phyloP scores from a whole-genome alignment of 2,329 filamentous ascomycete species.

The Hirsutella rhossiliensis region DNA sequence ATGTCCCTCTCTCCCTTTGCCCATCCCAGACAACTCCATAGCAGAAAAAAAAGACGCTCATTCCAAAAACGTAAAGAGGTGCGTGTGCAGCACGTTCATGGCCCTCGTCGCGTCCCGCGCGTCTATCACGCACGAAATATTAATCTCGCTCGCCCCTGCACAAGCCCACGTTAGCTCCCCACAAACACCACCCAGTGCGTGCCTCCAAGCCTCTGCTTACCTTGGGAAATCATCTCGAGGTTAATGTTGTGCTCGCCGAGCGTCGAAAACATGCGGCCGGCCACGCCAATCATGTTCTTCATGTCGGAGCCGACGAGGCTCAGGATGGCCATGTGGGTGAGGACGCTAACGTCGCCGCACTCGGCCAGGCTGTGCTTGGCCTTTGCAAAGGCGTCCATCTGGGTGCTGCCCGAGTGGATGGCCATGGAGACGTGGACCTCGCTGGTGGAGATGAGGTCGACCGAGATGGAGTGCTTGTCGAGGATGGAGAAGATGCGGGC shows the following conservation, averaged over 20 bases:
- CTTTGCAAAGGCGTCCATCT: slow-evolving; percentile 49
- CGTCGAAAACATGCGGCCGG: slow-evolving; percentile 88
- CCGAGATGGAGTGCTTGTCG: slow-evolving; percentile 74
- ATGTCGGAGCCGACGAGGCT: slow-evolving; percentile 90
- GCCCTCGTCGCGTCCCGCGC: slow-evolving; percentile 82
- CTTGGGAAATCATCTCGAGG: slow-evolving; percentile 99
- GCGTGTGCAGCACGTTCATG: slow-evolving; percentile 92
- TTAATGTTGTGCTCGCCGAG: slow-evolving; percentile 90
- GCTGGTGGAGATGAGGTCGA: slow-evolving; percentile 90
- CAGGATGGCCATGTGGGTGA: slow-evolving; percentile 88
- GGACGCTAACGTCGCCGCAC: slow-evolving; percentile 82
- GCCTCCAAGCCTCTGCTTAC: slow-evolving; percentile 32
- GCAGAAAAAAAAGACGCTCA: background rate
- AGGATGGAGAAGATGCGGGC: slow-evolving; percentile 88
- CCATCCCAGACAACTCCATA: no score
- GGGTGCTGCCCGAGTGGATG: slow-evolving; percentile 65
- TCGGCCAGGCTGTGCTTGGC: slow-evolving; percentile 62
- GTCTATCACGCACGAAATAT: slow-evolving; percentile 96
- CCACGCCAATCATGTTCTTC: slow-evolving; percentile 95
- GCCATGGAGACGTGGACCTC: slow-evolving; percentile 98
- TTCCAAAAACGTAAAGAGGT: slow-evolving; percentile 91
- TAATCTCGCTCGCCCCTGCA: slow-evolving; percentile 91
- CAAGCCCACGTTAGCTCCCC: background rate
- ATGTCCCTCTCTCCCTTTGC: no score
- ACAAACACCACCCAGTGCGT: background rate